Conservation (phyloP, 306 rosid genomes). For the apple (Malus domestica) region ASM211411v1 NC_041799.1:32410001-32410500, state of each 20-base stretch:
- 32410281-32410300: background rate
- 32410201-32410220: slow-evolving; percentile 23
- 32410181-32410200: slow-evolving; percentile 90
- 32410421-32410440: too few relatives aligned
- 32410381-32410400: too few relatives aligned
- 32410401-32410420: too few relatives aligned
- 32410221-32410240: slow-evolving; percentile 30
- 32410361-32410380: too few relatives aligned
- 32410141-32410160: slow-evolving; percentile 86
- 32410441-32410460: too few relatives aligned
- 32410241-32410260: slow-evolving; percentile 20
- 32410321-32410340: background rate
- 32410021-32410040: slow-evolving; percentile 1
- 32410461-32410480: too few relatives aligned
- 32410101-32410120: slow-evolving; percentile 61
- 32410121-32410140: slow-evolving; percentile 88
- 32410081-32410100: background rate
- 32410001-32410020: background rate
- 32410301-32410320: slow-evolving; percentile 18
- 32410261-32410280: slow-evolving; percentile 36
- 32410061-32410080: background rate
- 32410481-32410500: too few relatives aligned
- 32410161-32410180: slow-evolving; percentile 90
- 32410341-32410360: background rate
- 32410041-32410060: background rate